Conservation (phyloP, 257 asterid genomes). For the Phtheirospermum japonicum region DNA sequence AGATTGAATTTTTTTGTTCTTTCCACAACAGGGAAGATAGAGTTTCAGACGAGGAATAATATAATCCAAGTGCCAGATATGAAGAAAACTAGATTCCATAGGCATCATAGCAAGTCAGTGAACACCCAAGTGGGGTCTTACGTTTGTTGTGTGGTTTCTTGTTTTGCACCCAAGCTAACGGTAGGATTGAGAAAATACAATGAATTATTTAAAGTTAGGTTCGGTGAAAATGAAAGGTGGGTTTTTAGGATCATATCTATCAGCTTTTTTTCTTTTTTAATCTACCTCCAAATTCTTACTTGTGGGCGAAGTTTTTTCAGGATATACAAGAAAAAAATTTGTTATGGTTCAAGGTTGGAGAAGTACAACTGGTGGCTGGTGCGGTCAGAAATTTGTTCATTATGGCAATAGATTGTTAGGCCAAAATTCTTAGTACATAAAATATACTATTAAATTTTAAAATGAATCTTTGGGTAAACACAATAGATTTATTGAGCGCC, state of each 20-base stretch:
- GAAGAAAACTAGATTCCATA: too few relatives aligned
- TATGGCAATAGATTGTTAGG: too few relatives aligned
- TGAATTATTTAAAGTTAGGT: slow-evolving; percentile 32
- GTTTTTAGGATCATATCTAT: neutral
- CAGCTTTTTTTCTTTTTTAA: slow-evolving; percentile 1
- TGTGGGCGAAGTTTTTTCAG: slow-evolving; percentile 35
- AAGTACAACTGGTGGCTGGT: too few relatives aligned
- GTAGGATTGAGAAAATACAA: slow-evolving; percentile 35
- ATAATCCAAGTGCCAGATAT: neutral
- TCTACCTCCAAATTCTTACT: slow-evolving; percentile 28
- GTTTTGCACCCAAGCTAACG: slow-evolving; percentile 40
- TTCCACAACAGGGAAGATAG: neutral
- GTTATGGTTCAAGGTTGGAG: too few relatives aligned
- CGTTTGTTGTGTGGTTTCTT: slow-evolving; percentile 27
- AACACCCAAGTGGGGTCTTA: slow-evolving; percentile 22
- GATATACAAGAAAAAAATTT: neutral
- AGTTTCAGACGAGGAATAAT: neutral
- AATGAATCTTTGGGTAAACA: too few relatives aligned
- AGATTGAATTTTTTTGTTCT: too few relatives aligned
- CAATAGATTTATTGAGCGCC: too few relatives aligned
- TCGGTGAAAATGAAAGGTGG: slow-evolving; percentile 26
- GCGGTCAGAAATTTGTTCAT: too few relatives aligned
- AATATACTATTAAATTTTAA: too few relatives aligned
- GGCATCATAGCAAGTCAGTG: neutral
- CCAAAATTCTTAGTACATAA: too few relatives aligned